phyloP scores from a whole-genome alignment of 768 basidiomycete genomes.

The Hortiboletus flavorubellus region DNA sequence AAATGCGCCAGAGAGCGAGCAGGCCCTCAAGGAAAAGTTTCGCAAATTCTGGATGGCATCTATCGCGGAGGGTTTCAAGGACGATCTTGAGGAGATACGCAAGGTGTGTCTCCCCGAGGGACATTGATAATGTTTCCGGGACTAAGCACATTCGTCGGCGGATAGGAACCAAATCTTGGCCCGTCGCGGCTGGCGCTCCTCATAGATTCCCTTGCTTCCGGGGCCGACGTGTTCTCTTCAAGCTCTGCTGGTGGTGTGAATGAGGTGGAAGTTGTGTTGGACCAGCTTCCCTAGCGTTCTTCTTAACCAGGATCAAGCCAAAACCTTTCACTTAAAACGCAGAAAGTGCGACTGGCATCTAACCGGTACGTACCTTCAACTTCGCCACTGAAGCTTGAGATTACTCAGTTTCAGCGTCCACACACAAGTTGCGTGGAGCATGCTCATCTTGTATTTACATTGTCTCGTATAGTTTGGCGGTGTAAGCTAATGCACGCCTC shows the following conservation, averaged over 20 bases:
- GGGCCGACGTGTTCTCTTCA: constrained; percentile 67
- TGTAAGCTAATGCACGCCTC: no score
- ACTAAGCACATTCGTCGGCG: neutral
- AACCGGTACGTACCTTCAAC: neutral
- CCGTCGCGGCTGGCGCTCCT: constrained; percentile 66
- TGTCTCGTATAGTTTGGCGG: no score
- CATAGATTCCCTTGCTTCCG: constrained; percentile 79
- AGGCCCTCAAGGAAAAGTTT: constrained; percentile 61
- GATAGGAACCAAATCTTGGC: constrained; percentile 64
- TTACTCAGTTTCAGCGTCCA: neutral
- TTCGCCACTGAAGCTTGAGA: neutral
- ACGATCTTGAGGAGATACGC: constrained; percentile 79
- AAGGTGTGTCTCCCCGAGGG: constrained; percentile 48
- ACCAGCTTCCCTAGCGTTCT: constrained; percentile 20
- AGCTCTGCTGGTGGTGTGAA: constrained; percentile 40
- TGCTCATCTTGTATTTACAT: no score
- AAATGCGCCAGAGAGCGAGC: constrained; percentile 43
- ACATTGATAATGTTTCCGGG: neutral
- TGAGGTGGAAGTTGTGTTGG: constrained; percentile 77
- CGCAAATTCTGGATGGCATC: constrained; percentile 86
- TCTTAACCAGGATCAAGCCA: neutral
- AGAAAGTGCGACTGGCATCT: neutral
- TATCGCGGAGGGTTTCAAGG: constrained; percentile 76
- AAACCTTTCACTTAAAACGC: neutral
- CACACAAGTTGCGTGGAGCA: neutral